A percentile compares a stretch with the other conserved stretches of the same genome.
phyloP scores from a whole-genome alignment of 2,329 filamentous ascomycete species.

The Cordyceps sp. region DNA sequence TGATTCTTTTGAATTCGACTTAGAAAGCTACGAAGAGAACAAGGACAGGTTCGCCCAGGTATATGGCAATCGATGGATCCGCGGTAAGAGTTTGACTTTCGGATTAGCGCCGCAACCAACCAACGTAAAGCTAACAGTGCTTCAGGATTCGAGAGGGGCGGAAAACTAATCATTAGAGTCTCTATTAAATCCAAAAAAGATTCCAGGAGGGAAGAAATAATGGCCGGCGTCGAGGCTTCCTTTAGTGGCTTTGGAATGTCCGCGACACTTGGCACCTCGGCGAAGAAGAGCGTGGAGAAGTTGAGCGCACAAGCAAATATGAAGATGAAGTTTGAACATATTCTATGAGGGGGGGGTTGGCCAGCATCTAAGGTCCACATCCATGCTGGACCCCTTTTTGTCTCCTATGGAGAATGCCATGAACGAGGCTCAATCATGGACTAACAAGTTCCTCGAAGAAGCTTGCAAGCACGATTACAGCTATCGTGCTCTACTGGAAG shows the following conservation, averaged over 20 bases:
- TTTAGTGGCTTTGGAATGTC: neutral
- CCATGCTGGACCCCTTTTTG: neutral
- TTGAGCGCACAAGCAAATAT: neutral
- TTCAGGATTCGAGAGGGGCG: neutral
- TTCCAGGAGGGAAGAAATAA: neutral
- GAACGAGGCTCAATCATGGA: neutral
- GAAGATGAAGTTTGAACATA: neutral
- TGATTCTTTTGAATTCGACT: neutral
- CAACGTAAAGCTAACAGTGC: too few species aligned
- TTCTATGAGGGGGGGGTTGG: neutral
- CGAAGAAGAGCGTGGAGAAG: neutral
- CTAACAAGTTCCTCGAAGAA: neutral
- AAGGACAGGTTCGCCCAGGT: neutral
- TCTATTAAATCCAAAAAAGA: neutral
- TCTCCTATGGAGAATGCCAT: neutral
- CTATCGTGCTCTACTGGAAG: neutral
- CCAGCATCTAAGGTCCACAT: neutral
- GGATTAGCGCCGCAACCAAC: too few species aligned
- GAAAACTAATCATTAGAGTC: neutral
- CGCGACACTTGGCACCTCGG: neutral
- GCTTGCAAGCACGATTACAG: neutral
- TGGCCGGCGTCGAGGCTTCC: neutral
- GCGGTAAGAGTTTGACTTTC: neutral
- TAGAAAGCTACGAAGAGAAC: neutral
- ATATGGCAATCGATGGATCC: neutral